Conservation (phyloP, 306 rosid genomes). For the Sindora glabra region DNA sequence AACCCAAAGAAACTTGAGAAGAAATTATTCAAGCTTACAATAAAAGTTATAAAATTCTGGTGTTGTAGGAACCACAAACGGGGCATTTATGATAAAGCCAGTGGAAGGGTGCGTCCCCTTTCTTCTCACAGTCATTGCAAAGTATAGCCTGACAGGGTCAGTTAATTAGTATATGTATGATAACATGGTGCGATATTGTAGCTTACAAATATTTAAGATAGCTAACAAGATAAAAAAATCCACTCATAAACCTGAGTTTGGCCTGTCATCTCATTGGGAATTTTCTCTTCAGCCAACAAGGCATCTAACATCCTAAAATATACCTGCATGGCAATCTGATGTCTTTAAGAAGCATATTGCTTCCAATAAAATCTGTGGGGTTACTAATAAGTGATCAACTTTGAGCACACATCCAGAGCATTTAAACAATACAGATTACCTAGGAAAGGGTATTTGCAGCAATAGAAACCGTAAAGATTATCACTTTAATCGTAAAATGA, state of each 20-base stretch:
- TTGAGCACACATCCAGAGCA: neutral
- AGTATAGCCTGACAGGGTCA: slow-evolving; percentile 56
- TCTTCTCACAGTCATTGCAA: slow-evolving; percentile 91
- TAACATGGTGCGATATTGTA: neutral
- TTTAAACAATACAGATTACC: neutral
- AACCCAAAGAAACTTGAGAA: slow-evolving; percentile 27
- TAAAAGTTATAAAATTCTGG: slow-evolving; percentile 54
- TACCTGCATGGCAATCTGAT: slow-evolving; percentile 41
- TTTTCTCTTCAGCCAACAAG: slow-evolving; percentile 63
- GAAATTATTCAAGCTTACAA: slow-evolving; percentile 18
- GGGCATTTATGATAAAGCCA: slow-evolving; percentile 87
- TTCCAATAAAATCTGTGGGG: neutral
- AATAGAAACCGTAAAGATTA: neutral
- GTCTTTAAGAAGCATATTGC: slow-evolving; percentile 8
- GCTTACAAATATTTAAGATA: neutral
- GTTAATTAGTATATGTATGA: neutral
- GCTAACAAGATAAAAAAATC: neutral
- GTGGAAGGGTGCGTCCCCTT: slow-evolving; percentile 71
- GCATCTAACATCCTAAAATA: slow-evolving; percentile 80
- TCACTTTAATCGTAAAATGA: neutral
- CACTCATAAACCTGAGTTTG: slow-evolving; percentile 62
- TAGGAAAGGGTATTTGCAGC: neutral
- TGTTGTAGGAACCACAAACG: slow-evolving; percentile 76
- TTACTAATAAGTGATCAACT: neutral
- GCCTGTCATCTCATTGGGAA: slow-evolving; percentile 46